These are phyloP conservation scores for Phaffomyces opuntiae DNA, from an alignment of 805 yeast genomes.

Conservation along the genomic window DNA sequence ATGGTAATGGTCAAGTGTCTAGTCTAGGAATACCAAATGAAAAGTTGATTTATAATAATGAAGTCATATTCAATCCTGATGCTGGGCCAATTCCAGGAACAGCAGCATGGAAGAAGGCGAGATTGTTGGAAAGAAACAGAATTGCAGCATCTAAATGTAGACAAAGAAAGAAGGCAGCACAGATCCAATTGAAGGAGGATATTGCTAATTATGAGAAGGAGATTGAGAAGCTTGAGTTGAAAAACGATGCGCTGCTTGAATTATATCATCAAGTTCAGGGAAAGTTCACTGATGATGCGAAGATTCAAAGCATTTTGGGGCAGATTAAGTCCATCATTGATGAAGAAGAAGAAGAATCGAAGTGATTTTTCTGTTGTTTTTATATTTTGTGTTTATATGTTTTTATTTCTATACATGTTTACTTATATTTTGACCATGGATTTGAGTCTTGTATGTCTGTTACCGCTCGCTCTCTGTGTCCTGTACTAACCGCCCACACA, in stretches of 20 bases:
- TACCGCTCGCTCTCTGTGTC: background rate
- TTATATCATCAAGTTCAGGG: slow-evolving; percentile 5
- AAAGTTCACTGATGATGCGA: background rate
- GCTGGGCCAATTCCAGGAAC: slow-evolving; percentile 59
- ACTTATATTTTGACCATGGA: background rate
- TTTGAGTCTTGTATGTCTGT: background rate
- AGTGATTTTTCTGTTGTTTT: background rate
- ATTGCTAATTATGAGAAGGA: slow-evolving; percentile 42
- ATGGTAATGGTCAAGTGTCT: too few species aligned
- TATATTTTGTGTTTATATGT: background rate
- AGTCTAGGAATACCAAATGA: slow-evolving; percentile 32
- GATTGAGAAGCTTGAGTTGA: slow-evolving; percentile 30
- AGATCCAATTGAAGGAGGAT: slow-evolving; percentile 56
- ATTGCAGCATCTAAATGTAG: slow-evolving; percentile 67
- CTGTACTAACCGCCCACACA: background rate
- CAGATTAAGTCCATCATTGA: background rate
- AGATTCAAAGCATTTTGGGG: background rate
- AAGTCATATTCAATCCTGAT: slow-evolving; percentile 41
- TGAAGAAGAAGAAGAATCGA: background rate
- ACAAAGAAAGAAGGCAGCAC: slow-evolving; percentile 63
- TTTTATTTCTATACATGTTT: background rate
- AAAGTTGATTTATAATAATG: slow-evolving; percentile 41
- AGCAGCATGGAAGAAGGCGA: slow-evolving; percentile 60
- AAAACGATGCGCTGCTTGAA: slow-evolving; percentile 18
- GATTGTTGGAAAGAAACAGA: slow-evolving; percentile 54